Evolutionary conservation across 2,329 filamentous ascomycete genomes (phyloP).

Genomic region (Drechmeria coniospora): DNA sequence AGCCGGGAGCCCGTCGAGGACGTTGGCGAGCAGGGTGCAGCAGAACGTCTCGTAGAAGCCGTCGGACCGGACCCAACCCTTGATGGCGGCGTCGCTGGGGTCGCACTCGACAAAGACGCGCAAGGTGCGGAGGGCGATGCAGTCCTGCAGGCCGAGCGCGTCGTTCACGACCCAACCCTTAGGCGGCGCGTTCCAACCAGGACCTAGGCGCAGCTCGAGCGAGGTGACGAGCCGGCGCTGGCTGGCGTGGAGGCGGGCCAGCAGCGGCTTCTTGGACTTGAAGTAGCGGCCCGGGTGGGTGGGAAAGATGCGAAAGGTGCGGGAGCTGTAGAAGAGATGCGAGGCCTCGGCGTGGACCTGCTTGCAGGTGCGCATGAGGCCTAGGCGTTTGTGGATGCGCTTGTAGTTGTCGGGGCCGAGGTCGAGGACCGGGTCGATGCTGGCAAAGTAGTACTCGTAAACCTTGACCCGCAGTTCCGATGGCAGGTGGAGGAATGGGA

Average conservation of each 20-base stretch:
- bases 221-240: constrained; percentile 46
- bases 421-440: constrained; percentile 41
- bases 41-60: constrained; percentile 59
- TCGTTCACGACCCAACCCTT: constrained; percentile 53
- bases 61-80: constrained; percentile 48
- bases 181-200: constrained; percentile 57
- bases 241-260: constrained; percentile 46
- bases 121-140: constrained; percentile 40
- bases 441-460: constrained; percentile 47
- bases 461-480: constrained; percentile 55
- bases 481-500: constrained; percentile 52
- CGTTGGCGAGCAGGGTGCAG: constrained; percentile 35
- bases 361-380: constrained; percentile 44
- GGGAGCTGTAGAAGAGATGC: constrained; percentile 48
- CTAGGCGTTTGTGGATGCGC: constrained; percentile 41
- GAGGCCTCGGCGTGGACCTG: constrained; percentile 48
- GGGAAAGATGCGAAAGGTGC: constrained; percentile 51
- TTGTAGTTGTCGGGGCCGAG: constrained; percentile 52
- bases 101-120: constrained; percentile 59
- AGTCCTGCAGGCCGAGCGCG: constrained; percentile 47
- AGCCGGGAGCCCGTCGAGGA: constrained; percentile 41
- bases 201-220: constrained; percentile 56
- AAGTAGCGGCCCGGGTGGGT: constrained; percentile 49
- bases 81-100: constrained; percentile 50
- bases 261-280: constrained; percentile 56